Evolutionary conservation across 257 asterid species (phyloP).

Genomic region (Sherardia arvensis): DNA sequence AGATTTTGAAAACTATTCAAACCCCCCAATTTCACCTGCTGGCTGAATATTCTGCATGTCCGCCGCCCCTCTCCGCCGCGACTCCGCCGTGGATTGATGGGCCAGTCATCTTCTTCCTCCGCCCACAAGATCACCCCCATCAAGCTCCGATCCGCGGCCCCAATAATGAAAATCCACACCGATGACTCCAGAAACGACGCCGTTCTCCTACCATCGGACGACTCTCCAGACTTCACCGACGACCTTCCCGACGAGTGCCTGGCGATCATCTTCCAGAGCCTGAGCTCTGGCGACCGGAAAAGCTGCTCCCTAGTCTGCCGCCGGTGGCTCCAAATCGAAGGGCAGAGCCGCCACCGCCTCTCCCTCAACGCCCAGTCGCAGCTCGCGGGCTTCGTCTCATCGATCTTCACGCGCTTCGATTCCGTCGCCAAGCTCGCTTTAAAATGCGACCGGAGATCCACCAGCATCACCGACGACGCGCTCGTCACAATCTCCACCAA

Average conservation of each 20-base stretch:
- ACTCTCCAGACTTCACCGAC: slow-evolving; percentile 26
- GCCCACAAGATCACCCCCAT: slow-evolving; percentile 9
- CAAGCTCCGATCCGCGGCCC: slow-evolving; percentile 23
- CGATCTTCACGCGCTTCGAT: slow-evolving; percentile 60
- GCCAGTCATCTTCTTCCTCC: slow-evolving; percentile 51
- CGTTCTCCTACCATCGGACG: not conserved
- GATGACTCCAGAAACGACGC: slow-evolving; percentile 1
- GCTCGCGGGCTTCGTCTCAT: slow-evolving; percentile 30
- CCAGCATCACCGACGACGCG: slow-evolving; percentile 57
- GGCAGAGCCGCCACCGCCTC: slow-evolving; percentile 85
- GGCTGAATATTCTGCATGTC: slow-evolving; percentile 5
- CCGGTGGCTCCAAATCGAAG: slow-evolving; percentile 76
- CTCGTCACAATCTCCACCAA: slow-evolving; percentile 44
- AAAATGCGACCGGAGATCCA: slow-evolving; percentile 89
- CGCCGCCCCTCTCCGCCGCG: not conserved
- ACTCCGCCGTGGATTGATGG: slow-evolving; percentile 39
- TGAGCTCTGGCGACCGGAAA: slow-evolving; percentile 70
- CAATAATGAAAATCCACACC: slow-evolving; percentile 8
- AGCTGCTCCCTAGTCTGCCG: slow-evolving; percentile 63
- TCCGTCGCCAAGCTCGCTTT: slow-evolving; percentile 72
- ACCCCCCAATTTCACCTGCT: too few relatives aligned
- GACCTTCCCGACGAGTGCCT: slow-evolving; percentile 74
- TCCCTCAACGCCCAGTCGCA: slow-evolving; percentile 63
- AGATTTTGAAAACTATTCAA: not conserved
- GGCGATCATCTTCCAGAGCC: slow-evolving; percentile 52